Evolutionary conservation across 495 filamentous ascomycete species (phyloP), one percentile per base, ranked within the genome.

Genomic region (Xylaria bambusicola): DNA sequence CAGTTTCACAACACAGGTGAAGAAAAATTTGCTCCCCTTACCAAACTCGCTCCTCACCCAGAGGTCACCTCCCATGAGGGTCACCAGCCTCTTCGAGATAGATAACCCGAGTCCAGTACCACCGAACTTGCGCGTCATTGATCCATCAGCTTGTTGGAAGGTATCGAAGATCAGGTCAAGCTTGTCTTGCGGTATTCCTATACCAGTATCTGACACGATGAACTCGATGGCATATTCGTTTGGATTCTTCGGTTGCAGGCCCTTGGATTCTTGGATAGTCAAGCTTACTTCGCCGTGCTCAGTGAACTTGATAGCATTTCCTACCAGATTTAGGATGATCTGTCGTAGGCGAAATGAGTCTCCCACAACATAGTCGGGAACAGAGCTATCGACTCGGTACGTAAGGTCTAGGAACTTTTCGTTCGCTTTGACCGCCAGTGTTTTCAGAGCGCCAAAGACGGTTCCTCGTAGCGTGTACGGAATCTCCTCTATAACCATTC

Each of bases 401-500:
- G 92, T 95, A 49, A 99, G 80, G 64, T 94, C 93, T 7, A 99
- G 79, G 80, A 89, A 92, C 68, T 93, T 93, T 73, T 98, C 95
- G 66, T 97, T 97, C n/a, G 94, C 94, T 75, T 94, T 94, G 56
- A 96, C 92, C 8, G 94, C 91, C 48, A 99, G 75, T 0, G 94
- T 97, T 73, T 99, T 99, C 58, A 99, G 81, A 18, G 94, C 94
- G 62, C 96, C 97, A 84, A 99, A 99, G 24, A 99, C 92, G 6
- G 92, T 96, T 46, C 93, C 91, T 42, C 94, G 86, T 51, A 98
- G 80, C 0, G 95, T 97, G 75, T 97, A 99, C 12, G 92, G 93
- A 64, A 98, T 97, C 68, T 93, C 91, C 68, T 99, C 94, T 78
- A 99, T 95, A 18, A 96, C 90, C 95, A 99, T 98, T n/a, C 94